phyloP scores from a whole-genome alignment of 345 rosid genomes.

The Gossypium herbaceum region DNA sequence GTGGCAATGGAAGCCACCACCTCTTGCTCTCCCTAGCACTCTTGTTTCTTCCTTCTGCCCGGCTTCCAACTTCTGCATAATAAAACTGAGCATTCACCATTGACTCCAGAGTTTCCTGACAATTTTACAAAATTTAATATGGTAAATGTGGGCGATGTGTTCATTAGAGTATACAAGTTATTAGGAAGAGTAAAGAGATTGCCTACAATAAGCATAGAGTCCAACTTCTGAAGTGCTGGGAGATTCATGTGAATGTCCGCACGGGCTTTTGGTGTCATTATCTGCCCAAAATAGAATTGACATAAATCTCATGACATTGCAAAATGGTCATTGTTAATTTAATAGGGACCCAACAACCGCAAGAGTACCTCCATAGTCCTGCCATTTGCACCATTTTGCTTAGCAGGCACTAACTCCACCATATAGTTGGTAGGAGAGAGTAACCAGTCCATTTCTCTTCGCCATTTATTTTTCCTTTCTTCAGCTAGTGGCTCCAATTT shows the following conservation, averaged over 20 bases:
- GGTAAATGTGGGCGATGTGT: neutral
- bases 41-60: slow-evolving; percentile 73
- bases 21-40: slow-evolving; percentile 67
- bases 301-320: slow-evolving; percentile 17
- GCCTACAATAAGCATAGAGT: slow-evolving; percentile 86
- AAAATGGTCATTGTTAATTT: neutral
- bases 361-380: slow-evolving; percentile 64
- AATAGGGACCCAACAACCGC: neutral
- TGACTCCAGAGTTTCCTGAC: slow-evolving; percentile 76
- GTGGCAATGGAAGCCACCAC: slow-evolving; percentile 98
- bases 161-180: neutral
- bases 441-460: slow-evolving; percentile 91
- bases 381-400: slow-evolving; percentile 80
- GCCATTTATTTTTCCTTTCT: slow-evolving; percentile 79
- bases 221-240: slow-evolving; percentile 91
- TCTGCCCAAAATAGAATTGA: slow-evolving; percentile 44
- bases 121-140: slow-evolving; percentile 12
- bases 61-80: slow-evolving; percentile 80
- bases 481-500: slow-evolving; percentile 81
- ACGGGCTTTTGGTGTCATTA: slow-evolving; percentile 91
- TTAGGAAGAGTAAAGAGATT: slow-evolving; percentile 22
- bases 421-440: slow-evolving; percentile 89
- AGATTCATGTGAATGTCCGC: slow-evolving; percentile 92
- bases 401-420: slow-evolving; percentile 96
- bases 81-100: slow-evolving; percentile 88